Percentiles rank a stretch among this genome's conserved stretches.
Conservation (phyloP, 805 yeast genomes). For the Naumovozyma castellii region DNA sequence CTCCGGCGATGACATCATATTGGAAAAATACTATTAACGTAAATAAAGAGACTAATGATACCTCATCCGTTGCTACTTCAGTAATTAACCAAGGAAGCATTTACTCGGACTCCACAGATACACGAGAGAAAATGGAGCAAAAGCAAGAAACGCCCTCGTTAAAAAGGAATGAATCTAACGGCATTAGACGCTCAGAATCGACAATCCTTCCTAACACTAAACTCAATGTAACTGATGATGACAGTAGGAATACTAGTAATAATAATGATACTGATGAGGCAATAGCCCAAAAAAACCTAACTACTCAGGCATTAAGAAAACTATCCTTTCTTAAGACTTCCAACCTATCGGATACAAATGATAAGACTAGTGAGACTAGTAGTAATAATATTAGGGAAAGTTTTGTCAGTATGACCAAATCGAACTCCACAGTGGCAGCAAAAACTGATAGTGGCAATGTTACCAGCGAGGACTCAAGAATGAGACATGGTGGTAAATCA, state of each 20-base stretch:
- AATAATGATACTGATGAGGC: constrained; percentile 24
- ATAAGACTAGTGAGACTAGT: not conserved
- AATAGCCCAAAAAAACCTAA: constrained; percentile 27
- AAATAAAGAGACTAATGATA: not conserved
- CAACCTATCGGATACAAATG: not conserved
- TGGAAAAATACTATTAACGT: constrained; percentile 20
- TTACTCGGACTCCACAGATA: constrained; percentile 5
- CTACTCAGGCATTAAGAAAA: constrained; percentile 33
- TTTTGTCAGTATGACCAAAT: not conserved
- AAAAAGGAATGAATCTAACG: not conserved
- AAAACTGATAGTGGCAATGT: not conserved
- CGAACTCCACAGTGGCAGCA: not conserved
- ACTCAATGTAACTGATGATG: too few species aligned
- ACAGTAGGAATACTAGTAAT: constrained; percentile 2
- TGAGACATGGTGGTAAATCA: not conserved
- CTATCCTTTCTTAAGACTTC: constrained; percentile 23
- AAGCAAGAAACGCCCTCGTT: not conserved
- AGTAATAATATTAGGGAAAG: not conserved
- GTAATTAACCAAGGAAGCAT: constrained; percentile 3
- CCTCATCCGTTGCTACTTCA: not conserved
- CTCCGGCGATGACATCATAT: constrained; percentile 33
- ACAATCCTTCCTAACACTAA: too few species aligned
- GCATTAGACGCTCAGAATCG: not conserved
- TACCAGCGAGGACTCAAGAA: not conserved
- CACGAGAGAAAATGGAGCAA: constrained; percentile 1